Conservation (phyloP, 164 flowering plant species). For the Liquidambar formosana region DNA sequence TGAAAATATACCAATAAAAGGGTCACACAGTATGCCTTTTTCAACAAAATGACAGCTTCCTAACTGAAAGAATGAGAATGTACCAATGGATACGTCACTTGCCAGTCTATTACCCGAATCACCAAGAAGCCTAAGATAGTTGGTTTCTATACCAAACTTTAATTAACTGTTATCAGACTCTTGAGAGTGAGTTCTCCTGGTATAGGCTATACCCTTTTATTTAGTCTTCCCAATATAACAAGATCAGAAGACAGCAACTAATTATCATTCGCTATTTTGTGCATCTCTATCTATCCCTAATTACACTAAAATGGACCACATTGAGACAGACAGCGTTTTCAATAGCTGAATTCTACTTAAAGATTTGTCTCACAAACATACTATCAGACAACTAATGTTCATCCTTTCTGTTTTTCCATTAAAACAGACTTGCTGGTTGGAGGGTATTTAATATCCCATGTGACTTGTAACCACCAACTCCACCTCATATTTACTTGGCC, state of each 20-base stretch:
- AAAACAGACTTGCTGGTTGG: conserved; percentile 5
- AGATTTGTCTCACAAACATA: background rate
- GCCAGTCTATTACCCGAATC: no score
- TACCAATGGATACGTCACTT: no score
- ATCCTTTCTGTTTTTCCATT: background rate
- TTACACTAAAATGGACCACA: background rate
- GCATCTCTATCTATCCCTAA: background rate
- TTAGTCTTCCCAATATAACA: background rate
- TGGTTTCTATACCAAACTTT: no score
- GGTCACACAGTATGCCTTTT: no score
- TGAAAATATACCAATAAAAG: background rate
- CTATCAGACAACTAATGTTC: conserved; percentile 6
- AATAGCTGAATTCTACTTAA: background rate
- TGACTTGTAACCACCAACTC: no score
- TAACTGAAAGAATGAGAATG: no score
- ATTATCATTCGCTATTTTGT: background rate
- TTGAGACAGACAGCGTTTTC: background rate
- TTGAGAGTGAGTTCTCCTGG: no score
- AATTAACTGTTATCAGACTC: no score
- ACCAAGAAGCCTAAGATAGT: no score
- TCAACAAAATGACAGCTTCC: no score
- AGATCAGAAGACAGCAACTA: background rate
- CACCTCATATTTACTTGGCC: background rate
- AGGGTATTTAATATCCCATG: background rate
- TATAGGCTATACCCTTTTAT: no score